These are phyloP conservation scores for Solanum hybrid DNA, from an alignment of 305 asterid species.

Conservation along the genomic window DNA sequence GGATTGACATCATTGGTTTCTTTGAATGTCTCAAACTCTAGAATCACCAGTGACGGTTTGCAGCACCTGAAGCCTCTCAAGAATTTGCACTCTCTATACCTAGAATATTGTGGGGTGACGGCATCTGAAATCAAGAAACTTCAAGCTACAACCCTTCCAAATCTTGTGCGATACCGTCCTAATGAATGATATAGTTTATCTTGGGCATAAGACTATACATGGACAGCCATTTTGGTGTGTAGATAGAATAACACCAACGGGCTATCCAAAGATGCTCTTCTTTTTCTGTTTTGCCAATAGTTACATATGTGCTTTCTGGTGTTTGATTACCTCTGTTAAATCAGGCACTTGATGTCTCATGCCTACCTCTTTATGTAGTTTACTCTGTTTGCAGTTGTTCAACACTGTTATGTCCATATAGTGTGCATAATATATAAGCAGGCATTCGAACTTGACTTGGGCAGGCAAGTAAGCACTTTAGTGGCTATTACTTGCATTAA, in stretches of 20 bases:
- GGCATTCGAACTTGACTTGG: background rate
- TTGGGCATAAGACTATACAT: background rate
- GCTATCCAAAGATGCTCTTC: background rate
- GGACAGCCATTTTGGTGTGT: background rate
- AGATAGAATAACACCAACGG: background rate
- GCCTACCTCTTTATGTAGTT: background rate
- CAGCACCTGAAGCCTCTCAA: slow-evolving; percentile 4
- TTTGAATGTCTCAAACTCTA: slow-evolving; percentile 5
- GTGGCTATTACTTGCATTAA: background rate
- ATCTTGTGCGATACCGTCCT: slow-evolving; percentile 1
- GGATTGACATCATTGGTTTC: slow-evolving; percentile 7
- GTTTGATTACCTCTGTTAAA: background rate
- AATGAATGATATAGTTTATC: background rate
- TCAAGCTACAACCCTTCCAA: background rate
- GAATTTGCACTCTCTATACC: background rate
- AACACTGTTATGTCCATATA: background rate
- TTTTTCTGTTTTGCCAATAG: background rate
- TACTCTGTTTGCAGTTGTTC: background rate
- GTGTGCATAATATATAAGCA: background rate
- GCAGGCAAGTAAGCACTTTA: background rate
- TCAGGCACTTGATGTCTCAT: background rate
- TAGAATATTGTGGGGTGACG: slow-evolving; percentile 6
- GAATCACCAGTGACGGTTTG: background rate
- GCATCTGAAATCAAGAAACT: slow-evolving; percentile 7
- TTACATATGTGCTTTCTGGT: background rate